Conservation (phyloP, 1,284 basidiomycete genomes). For the Papiliotrema terrestris region DNA sequence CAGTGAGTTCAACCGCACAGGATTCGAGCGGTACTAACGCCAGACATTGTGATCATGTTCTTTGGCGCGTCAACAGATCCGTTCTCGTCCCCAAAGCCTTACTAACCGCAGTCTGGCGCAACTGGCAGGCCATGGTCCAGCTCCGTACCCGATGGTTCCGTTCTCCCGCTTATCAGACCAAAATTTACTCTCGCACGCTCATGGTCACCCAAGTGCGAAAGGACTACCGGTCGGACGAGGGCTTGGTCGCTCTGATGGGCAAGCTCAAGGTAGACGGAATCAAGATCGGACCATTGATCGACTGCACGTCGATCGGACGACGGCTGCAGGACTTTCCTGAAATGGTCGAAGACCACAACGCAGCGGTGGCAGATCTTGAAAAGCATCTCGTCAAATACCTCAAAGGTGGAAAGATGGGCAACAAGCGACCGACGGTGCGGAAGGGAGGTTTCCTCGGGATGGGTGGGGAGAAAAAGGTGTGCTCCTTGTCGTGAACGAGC, state of each 20-base stretch:
- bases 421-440: constrained; percentile 68
- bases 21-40: neutral
- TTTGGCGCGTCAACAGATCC: constrained; percentile 15
- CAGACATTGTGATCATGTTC: constrained; percentile 40
- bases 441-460: constrained; percentile 68
- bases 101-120: constrained; percentile 54
- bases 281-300: constrained; percentile 45
- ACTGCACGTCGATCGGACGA: constrained; percentile 41
- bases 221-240: constrained; percentile 71
- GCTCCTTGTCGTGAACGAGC: constrained; percentile 7
- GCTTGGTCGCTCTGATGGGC: constrained; percentile 66
- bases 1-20: constrained; percentile 48
- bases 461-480: constrained; percentile 64
- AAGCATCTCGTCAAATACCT: constrained; percentile 77
- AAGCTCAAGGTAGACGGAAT: constrained; percentile 56
- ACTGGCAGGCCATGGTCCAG: constrained; percentile 68
- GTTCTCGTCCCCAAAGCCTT: neutral
- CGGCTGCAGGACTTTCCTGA: constrained; percentile 47
- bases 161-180: constrained; percentile 44
- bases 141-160: constrained; percentile 48
- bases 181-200: constrained; percentile 48
- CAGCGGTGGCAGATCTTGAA: constrained; percentile 80
- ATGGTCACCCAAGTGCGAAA: constrained; percentile 66
- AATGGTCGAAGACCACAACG: constrained; percentile 68
- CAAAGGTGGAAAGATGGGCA: constrained; percentile 67